Base-by-base conservation (phyloP, 495 filamentous ascomycete species). In the Neurospora pannonica region DNA sequence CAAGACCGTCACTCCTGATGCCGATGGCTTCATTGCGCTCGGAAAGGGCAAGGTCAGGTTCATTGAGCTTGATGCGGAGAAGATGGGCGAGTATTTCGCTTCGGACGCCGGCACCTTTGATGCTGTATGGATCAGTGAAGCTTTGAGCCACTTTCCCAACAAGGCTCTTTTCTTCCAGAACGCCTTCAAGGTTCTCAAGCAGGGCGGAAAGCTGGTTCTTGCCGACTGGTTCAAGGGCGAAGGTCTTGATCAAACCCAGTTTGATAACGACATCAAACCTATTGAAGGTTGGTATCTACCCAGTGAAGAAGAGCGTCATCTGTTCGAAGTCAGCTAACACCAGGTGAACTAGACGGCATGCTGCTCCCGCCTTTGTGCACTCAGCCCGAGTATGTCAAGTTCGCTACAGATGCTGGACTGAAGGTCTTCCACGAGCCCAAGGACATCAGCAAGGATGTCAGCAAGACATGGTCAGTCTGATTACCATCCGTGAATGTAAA, bases 41-140 rank as follows among this genome's bases (percentile, higher is more conserved):
- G 78, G 83, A 10, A 75, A 80, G 62, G 86, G 88, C 71, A 76
- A 74, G 13, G 83, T 89, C 60, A 74, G 83, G 72, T 86, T 88
- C 80, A 71, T 87, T 36, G 88, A 89, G 80, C 84, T 89, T 7
- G 88, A 89, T 72, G 88, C 88, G 31, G 87, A 89, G 83, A 88
- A 80, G 74, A 88, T 89, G 86, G 84, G 84, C 2, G 85, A 86
- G 7, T 80, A 79, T 74, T 89, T 89, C 73, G 78, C 77, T 7
- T 74, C 73, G 2, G 76, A 78, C 3, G 71, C 34, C 21, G 76
- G 43, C 17, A 74, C 69, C 8, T 89, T 89, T 72, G 87, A 89
- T 72, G 82, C 83, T 60, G 85, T 89, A 15, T 89, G 88, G 88
- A 89, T 89, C 73, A 86, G 84, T 9, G 88, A 89, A 77, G 88